Conservation (phyloP, 176 grass and related monocot genomes). For the Poa annua region DNA sequence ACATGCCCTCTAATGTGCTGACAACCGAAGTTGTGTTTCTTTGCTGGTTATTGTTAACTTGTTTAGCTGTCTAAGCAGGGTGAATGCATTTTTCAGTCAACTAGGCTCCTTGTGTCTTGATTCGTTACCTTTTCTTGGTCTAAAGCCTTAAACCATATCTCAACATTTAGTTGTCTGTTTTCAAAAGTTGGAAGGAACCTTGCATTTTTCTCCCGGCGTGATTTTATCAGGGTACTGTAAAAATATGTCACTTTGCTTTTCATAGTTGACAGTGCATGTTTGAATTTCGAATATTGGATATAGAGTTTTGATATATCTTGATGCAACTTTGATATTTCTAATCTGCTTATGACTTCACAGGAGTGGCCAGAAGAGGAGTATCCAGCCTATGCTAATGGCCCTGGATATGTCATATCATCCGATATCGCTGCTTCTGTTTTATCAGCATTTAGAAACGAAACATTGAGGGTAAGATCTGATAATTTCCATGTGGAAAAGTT, state of each 20-base stretch:
- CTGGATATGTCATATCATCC: constrained; percentile 87
- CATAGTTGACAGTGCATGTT: background rate
- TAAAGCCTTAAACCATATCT: background rate
- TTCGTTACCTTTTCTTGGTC: background rate
- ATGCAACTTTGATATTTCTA: constrained; percentile 8
- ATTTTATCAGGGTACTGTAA: background rate
- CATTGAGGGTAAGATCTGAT: constrained; percentile 61
- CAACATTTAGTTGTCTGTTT: constrained; percentile 1
- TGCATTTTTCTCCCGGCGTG: background rate
- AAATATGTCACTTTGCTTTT: background rate
- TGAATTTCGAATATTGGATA: background rate
- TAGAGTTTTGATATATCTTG: background rate
- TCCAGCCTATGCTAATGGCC: constrained; percentile 94
- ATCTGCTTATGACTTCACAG: constrained; percentile 47
- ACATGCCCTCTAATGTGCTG: background rate
- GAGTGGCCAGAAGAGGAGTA: constrained; percentile 95
- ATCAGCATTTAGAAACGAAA: constrained; percentile 62
- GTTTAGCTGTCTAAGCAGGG: background rate
- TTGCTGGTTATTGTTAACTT: constrained; percentile 24
- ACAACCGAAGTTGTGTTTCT: background rate
- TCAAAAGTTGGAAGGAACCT: background rate
- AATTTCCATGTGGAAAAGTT: background rate
- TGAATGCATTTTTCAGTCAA: background rate
- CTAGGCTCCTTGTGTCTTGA: background rate
- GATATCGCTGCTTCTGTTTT: constrained; percentile 73